Evolutionary conservation across 495 filamentous ascomycete genomes (phyloP), one percentile per base, ranked within the genome.

Genomic region (Astrothelium subdiscretum): DNA sequence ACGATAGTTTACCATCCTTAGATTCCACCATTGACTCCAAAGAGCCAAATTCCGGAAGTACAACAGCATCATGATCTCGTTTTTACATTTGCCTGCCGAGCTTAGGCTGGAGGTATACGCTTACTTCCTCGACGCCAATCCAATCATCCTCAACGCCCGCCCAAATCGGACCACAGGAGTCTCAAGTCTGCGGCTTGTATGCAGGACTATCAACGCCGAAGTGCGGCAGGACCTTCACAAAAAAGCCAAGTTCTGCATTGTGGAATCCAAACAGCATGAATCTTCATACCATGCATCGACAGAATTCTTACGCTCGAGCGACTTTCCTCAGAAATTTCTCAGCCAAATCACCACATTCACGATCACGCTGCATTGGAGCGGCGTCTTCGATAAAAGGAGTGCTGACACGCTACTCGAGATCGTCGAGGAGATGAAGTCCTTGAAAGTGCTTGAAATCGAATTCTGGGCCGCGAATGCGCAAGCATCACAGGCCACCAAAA

Each of bases 1-100:
- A n/a, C n/a, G n/a, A n/a, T n/a, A n/a, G n/a, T n/a, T n/a, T n/a
- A n/a, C n/a, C 35, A 38, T 15, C 35, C 15, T 38, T 38, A 8
- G 35, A 38, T 38, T 38, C 35, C 8, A 38, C 35, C n/a, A n/a
- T n/a, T n/a, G n/a, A n/a, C n/a, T n/a, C n/a, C n/a, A n/a, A n/a
- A n/a, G n/a, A n/a, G n/a, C n/a, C n/a, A n/a, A n/a, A n/a, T n/a
- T n/a, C n/a, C n/a, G 20, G 8, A 12, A 48, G 20, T 22, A 20
- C 20, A 48, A 22, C 20, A 54, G 24, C 12, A 54, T 29, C 8
- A 29, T 29, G n/a, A n/a, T 54, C 6, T 29, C 48, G 22, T 54
- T 60, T 31, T n/a, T 42, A n/a, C 13, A 60, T 22, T 29, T 60
- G n/a, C 59, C 59, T 31, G 11, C 59, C 24, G 59, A 60, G 59